phyloP scores from a whole-genome alignment of 176 grass and related monocot species.

The Poa pratensis region DNA sequence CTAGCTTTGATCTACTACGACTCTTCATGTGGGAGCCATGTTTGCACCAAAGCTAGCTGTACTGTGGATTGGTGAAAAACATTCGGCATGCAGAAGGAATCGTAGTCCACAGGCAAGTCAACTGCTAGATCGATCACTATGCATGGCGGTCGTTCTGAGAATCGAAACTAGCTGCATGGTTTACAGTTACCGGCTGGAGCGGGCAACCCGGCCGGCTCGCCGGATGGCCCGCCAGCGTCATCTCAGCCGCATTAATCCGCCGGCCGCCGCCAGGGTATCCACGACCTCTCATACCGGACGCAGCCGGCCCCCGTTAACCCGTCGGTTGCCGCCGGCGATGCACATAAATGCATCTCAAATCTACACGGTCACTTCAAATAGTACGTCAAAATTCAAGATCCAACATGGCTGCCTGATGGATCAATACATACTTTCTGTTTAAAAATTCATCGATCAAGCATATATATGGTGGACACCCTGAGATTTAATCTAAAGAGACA shows the following conservation, averaged over 20 bases:
- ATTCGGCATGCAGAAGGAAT: not conserved
- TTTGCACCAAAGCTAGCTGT: conserved; percentile 12
- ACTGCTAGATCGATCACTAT: not conserved
- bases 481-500: not conserved
- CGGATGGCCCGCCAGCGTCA: not conserved
- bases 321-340: not conserved
- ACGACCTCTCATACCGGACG: conserved; percentile 43
- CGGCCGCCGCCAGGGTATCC: conserved; percentile 43
- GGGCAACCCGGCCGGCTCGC: conserved; percentile 33
- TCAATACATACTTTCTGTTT: not conserved
- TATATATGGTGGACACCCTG: not conserved
- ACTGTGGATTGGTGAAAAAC: not conserved
- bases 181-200: conserved; percentile 4
- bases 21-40: not conserved
- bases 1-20: not conserved
- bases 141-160: not conserved
- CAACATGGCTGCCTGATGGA: not conserved
- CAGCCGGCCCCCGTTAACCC: not conserved
- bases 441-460: not conserved
- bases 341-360: not conserved
- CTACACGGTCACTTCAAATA: not conserved
- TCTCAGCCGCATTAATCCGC: conserved; percentile 36
- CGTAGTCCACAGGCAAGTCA: not conserved
- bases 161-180: not conserved
- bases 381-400: not conserved